A percentile compares a stretch with the other conserved stretches of the same genome.
Evolutionary conservation across 2,329 filamentous ascomycete genomes (phyloP).

Genomic region (Aspergillus sp.): DNA sequence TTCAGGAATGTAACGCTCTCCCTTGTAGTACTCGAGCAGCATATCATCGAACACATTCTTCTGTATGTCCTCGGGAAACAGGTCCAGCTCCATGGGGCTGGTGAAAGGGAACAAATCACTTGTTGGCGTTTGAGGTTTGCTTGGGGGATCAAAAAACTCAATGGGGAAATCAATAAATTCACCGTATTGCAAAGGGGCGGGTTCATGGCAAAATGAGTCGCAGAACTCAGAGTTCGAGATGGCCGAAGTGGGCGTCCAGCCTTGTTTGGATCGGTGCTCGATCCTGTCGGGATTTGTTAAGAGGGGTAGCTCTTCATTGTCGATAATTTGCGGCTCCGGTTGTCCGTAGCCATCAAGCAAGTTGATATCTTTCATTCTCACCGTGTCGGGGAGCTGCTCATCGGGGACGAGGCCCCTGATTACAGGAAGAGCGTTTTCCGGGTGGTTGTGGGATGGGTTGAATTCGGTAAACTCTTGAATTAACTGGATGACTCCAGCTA

Average conservation of each 20-base stretch:
- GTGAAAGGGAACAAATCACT: not conserved
- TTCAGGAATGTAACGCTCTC: not conserved
- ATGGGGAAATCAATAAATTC: not conserved
- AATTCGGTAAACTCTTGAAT: not conserved
- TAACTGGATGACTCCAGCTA: not conserved
- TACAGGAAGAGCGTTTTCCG: not conserved
- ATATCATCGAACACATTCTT: conserved; percentile 2
- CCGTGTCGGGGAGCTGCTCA: not conserved
- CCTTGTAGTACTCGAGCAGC: not conserved
- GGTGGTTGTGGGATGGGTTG: not conserved
- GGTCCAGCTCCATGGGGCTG: not conserved
- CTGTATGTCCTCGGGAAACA: not conserved
- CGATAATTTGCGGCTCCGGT: not conserved
- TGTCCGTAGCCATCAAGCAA: not conserved
- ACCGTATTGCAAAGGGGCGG: not conserved
- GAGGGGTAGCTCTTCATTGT: not conserved
- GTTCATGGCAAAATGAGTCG: not conserved
- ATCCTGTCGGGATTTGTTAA: not conserved
- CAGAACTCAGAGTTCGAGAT: not conserved
- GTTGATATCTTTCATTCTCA: conserved; percentile 8
- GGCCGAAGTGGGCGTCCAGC: not conserved
- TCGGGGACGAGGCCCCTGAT: conserved; percentile 5
- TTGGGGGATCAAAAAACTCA: not conserved
- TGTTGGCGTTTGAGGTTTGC: not conserved
- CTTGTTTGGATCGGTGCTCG: not conserved